These are phyloP conservation scores for Solanum virginianum DNA, from an alignment of 257 asterid genomes.

Conservation along the genomic window DNA sequence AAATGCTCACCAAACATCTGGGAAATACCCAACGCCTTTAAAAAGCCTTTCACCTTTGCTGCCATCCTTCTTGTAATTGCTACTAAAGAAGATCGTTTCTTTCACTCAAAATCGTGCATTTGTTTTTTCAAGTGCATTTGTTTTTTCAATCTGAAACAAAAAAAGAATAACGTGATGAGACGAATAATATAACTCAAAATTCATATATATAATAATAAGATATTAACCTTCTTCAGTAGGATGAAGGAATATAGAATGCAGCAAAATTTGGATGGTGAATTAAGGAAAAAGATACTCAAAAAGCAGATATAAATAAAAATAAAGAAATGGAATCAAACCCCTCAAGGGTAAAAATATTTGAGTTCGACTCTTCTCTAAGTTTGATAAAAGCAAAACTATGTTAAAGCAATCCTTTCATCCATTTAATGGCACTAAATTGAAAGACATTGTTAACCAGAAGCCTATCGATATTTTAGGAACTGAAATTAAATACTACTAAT, in stretches of 20 bases:
- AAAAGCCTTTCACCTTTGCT: background rate
- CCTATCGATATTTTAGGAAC: background rate
- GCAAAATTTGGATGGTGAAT: background rate
- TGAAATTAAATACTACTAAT: background rate
- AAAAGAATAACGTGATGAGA: background rate
- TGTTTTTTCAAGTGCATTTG: background rate
- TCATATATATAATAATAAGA: background rate
- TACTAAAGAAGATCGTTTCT: background rate
- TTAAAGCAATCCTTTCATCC: constrained; percentile 2
- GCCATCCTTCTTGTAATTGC: background rate
- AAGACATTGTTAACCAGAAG: background rate
- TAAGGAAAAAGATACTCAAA: background rate
- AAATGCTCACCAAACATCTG: constrained; percentile 4
- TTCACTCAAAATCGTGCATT: background rate
- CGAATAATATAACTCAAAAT: background rate
- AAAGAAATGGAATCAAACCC: background rate
- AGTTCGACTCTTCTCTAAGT: background rate
- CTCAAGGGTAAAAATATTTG: background rate
- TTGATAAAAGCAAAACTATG: background rate
- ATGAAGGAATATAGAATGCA: background rate
- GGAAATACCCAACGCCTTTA: constrained; percentile 1
- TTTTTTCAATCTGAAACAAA: too few relatives aligned
- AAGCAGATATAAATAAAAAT: background rate
- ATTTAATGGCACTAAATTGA: constrained; percentile 2
- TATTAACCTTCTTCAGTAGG: background rate